A percentile compares a stretch with the other conserved stretches of the same genome.
phyloP scores from a whole-genome alignment of 108 stramenopile genomes.

The Nitzschia sp. region DNA sequence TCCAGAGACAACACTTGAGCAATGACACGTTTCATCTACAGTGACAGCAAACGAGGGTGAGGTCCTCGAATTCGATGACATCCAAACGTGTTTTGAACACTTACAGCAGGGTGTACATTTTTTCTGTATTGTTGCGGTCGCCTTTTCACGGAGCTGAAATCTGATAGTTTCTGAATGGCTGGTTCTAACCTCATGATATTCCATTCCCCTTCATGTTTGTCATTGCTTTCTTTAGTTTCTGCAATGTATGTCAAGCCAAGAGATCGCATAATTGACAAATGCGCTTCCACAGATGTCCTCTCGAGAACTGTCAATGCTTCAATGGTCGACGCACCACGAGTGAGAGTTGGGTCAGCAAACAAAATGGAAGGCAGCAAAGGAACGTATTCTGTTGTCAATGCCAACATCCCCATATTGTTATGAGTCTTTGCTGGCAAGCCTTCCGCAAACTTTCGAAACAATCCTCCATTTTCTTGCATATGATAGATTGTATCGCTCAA shows the following conservation, averaged over 20 bases:
- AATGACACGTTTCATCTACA: conserved; percentile 7
- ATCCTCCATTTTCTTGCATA: conserved; percentile 54
- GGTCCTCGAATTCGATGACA: too few relatives aligned
- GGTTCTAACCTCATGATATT: conserved; percentile 67
- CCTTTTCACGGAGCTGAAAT: too few relatives aligned
- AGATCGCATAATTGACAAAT: conserved; percentile 58
- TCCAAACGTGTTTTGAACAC: too few relatives aligned
- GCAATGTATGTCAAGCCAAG: conserved; percentile 74
- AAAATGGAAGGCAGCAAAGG: conserved; percentile 71
- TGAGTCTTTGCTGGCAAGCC: conserved; percentile 50
- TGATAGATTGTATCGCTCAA: conserved; percentile 58
- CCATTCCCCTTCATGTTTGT: conserved; percentile 7
- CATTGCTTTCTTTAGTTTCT: conserved; percentile 25
- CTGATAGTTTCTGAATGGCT: conserved; percentile 51
- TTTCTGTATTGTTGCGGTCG: too few relatives aligned
- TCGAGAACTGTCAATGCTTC: conserved; percentile 62
- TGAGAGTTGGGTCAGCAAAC: conserved; percentile 61
- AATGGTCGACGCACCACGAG: conserved; percentile 66
- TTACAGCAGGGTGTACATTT: too few relatives aligned
- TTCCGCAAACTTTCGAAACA: conserved; percentile 69
- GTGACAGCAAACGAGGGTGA: too few relatives aligned
- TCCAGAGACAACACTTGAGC: conserved; percentile 38
- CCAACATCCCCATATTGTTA: conserved; percentile 1
- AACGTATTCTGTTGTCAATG: conserved; percentile 50
- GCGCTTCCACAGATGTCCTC: conserved; percentile 52